Evolutionary conservation across 2,329 filamentous ascomycete species (phyloP), one percentile per base, ranked within the genome.

Genomic region (Clarireedia hainanense): DNA sequence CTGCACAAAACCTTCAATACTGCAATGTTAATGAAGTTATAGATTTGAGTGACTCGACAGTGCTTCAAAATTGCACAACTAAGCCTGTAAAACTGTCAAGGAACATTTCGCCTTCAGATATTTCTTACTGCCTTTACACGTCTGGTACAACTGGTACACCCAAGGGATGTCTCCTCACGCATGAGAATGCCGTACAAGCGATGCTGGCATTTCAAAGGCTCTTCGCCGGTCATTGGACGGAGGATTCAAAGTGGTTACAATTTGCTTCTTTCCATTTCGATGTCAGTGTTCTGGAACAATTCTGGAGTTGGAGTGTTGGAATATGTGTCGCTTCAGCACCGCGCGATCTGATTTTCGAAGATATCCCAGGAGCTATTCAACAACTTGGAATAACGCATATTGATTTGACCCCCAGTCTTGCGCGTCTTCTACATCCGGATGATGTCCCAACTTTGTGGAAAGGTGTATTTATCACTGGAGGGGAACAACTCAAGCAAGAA

Each of bases 211-310:
- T 96, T 68, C 85, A 89, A 64, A 75, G 83, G 30, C 76, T 96
- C 0, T 96, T 96, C 66, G 71, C 72, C 5, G 83, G 79, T 0
- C 86, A 89, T 64, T 95, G 90, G 88, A 78, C 86, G 42, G 65
- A 75, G 0, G 68, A 79, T 0, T 95, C 91, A 0, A 82, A 87
- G 57, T 96, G 90, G 86, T 76, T 96, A 0, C 92, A 96, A 67
- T 96, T 96, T 67, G 92, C 92, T 1, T 91, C 90, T 0, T 89
- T 96, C 56, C 92, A 96, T 69, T 96, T 96, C 59, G 92, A 96
- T 64, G 91, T 96, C 4, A 94, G 89, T 1, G 88, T 96, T 0
- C 77, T 96, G 0, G 91, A 96, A 67, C 91, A 96, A 65, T 96
- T 92, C 69, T 96, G 90, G 90, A 94, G 86, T 57, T 96, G 91